A percentile compares a stretch with the other conserved stretches of the same genome.
Evolutionary conservation across 2,329 filamentous ascomycete species (phyloP).

Genomic region (Cytospora piceae): DNA sequence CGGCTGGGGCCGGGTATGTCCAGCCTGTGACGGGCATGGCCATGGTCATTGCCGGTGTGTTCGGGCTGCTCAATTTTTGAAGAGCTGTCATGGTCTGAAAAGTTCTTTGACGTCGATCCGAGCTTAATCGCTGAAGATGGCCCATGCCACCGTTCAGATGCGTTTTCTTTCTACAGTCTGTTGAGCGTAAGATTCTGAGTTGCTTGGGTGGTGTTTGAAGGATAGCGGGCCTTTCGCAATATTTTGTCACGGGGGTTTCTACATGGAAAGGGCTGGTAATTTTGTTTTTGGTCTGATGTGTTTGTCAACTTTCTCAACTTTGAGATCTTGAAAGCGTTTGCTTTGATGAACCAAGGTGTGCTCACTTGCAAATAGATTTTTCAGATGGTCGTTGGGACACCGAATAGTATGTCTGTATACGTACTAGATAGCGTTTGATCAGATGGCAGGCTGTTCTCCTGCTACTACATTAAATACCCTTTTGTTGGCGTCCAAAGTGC

Average conservation of each 20-base stretch:
- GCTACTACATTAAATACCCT: background rate
- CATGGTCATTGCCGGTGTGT: background rate
- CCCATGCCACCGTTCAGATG: too few species aligned
- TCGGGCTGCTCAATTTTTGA: conserved; percentile 4
- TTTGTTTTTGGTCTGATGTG: background rate
- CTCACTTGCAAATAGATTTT: background rate
- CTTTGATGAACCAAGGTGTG: background rate
- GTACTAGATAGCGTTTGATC: background rate
- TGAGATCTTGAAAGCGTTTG: background rate
- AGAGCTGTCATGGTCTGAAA: too few species aligned
- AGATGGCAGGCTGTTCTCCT: background rate
- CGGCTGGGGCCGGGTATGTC: background rate
- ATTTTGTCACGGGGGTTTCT: background rate
- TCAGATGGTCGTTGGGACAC: background rate
- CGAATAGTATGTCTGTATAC: background rate
- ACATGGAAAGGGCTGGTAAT: background rate
- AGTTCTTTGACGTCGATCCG: too few species aligned
- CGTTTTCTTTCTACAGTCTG: background rate
- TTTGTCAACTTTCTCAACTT: background rate
- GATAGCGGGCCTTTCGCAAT: background rate
- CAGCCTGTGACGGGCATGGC: background rate
- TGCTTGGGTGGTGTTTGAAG: background rate
- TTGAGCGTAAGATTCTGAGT: background rate
- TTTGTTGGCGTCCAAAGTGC: background rate
- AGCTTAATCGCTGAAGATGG: background rate